These are phyloP conservation scores for Petasospora rhodanensis DNA, from an alignment of 1,139 yeast species.

Conservation along the genomic window DNA sequence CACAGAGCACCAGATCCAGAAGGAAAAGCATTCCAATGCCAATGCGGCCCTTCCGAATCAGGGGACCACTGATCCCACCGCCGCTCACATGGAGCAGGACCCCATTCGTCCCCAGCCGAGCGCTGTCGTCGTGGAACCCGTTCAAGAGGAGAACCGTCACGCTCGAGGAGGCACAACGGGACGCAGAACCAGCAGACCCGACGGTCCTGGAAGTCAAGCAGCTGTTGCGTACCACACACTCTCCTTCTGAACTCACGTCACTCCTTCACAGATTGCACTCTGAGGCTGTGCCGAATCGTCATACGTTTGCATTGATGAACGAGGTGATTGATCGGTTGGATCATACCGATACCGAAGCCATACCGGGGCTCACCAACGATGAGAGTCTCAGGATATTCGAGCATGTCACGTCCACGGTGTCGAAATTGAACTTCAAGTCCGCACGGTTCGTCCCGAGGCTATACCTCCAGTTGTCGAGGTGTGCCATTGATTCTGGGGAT, in stretches of 20 bases:
- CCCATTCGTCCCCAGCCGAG: too few relatives aligned
- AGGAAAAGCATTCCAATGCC: too few relatives aligned
- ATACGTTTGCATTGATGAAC: slow-evolving; percentile 17
- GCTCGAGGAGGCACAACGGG: slow-evolving; percentile 1
- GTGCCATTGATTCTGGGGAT: slow-evolving; percentile 2
- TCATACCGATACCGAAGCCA: slow-evolving; percentile 2
- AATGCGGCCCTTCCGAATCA: too few relatives aligned
- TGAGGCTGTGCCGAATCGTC: slow-evolving; percentile 1
- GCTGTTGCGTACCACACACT: slow-evolving; percentile 1
- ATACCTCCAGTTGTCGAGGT: slow-evolving; percentile 17
- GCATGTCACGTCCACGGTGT: slow-evolving; percentile 9
- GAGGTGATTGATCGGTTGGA: slow-evolving; percentile 19
- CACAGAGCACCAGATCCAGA: too few relatives aligned
- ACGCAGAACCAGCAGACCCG: slow-evolving; percentile 1
- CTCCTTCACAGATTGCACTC: slow-evolving; percentile 5
- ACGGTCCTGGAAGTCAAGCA: slow-evolving; percentile 7
- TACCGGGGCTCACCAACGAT: slow-evolving; percentile 11
- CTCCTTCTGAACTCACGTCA: neutral
- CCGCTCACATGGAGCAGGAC: too few relatives aligned
- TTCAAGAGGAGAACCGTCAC: slow-evolving; percentile 4
- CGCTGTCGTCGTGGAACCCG: slow-evolving; percentile 7
- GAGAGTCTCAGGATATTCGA: slow-evolving; percentile 11
- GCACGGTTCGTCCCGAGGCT: slow-evolving; percentile 23
- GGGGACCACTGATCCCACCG: too few relatives aligned
- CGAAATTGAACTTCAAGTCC: slow-evolving; percentile 15